Evolutionary conservation across 257 asterid species (phyloP), one percentile per base, ranked within the genome.

Genomic region (Thymus quinquecostatus): DNA sequence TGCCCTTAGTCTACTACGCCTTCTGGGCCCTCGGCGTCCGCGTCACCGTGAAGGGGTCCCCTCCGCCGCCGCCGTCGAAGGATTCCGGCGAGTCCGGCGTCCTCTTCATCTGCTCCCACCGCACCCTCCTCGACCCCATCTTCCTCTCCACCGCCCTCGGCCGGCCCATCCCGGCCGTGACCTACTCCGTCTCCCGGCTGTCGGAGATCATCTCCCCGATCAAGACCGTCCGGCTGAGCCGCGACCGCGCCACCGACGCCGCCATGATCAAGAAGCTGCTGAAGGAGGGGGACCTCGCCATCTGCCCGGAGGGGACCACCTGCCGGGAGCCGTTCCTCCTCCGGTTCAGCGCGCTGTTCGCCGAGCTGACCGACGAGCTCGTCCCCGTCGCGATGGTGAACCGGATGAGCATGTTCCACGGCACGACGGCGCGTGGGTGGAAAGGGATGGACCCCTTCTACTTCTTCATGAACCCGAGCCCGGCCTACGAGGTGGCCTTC

Each of bases 401-500:
- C 49, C 70, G 80, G 66, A 89, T 84, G 96, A 89, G 89, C 79
- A 83, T 87, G 95, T 89, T 92, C 61, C 92, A 92, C 27, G 97
- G 97, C 36, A 92, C 95, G 13, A 89, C 96, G 32, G 96, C 96
- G 6, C 78, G 90, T 38, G 97, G 96, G 5, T 92, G 96, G 96
- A 92, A 92, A 50, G 96, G 93, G 41, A 71, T 92, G 92, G 96
- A 89, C 60, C 92, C 96, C 12, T 87, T 85, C 59, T 92, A 83
- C 76, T 89, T 92, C 68, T 86, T 87, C 80, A 92, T 92, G 97
- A 92, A 91, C 80, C 96, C 96, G 1, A 84, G 84, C 64, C 97
- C 97, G 2, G 82, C 87, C 0, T 87, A 89, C 10, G 96, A 89
- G 83, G 93, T 89, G 2, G 83, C 82, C 0, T 87, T 92, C 69